Evolutionary conservation across 768 basidiomycete species (phyloP), one percentile per base, ranked within the genome.

Genomic region (Mycena indigotica): DNA sequence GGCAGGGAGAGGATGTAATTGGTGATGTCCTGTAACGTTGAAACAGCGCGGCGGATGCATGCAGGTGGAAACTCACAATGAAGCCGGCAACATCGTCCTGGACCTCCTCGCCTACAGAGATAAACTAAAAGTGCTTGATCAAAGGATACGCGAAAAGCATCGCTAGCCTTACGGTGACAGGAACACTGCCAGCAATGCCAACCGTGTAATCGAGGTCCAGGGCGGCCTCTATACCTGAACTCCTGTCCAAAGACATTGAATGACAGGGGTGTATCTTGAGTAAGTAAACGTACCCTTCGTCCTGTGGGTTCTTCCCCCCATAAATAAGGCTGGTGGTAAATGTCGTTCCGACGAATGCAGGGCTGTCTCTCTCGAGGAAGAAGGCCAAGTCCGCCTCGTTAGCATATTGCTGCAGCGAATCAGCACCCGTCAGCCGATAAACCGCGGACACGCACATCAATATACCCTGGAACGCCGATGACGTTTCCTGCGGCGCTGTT

Each of bases 171-270:
- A 75, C 29, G 72, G 73, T 57, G 67, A 73, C 61, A 60, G 73
- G 65, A 72, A 79, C 44, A 63, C 67, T 59, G 67, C 70, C n/a
- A 67, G 75, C 2, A 71, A 77, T 0, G 70, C 76, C 38, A 2
- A 57, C 50, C 65, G 66, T 75, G 78, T 76, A 19, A 63, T 82
- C 66, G 2, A 83, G 67, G 64, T 83, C 82, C 3, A 83, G 72
- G 60, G 75, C 56, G 24, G 79, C 75, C 56, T 83, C 70, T 21
- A 56, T 53, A 19, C 69, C 67, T 10, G 69, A 64, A 3, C 61
- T 28, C 5, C 35, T 52, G 13, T 8, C 32, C 32, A 35, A 35
- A 8, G 10, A 8, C 10, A 8, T 35, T 35, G 8, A 17, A 17
- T 35, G 10, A 8, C 17, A 35, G 17, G 32, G 10, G 17, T 17